A percentile compares a stretch with the other conserved stretches of the same genome.
These are phyloP conservation scores for Phytopythium helicoides DNA, from an alignment of 352 stramenopile species.

Conservation along the genomic window DNA sequence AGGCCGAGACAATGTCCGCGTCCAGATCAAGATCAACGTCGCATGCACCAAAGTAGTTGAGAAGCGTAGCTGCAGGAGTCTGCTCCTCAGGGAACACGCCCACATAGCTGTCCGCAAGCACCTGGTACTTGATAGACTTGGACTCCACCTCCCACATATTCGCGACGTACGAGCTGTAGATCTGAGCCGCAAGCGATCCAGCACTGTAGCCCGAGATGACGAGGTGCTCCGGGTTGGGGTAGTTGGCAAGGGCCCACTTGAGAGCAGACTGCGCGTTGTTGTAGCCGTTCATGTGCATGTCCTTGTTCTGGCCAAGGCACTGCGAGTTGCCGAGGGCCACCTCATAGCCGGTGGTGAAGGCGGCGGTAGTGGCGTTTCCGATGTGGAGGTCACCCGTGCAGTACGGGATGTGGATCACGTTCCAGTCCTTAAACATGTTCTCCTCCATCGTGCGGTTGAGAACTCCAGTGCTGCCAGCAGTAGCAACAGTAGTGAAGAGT, in stretches of 20 bases:
- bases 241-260: conserved; percentile 60
- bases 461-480: conserved; percentile 36
- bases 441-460: conserved; percentile 38
- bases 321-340: conserved; percentile 27
- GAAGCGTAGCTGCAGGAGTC: conserved; percentile 9
- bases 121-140: conserved; percentile 29
- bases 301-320: conserved; percentile 31
- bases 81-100: conserved; percentile 21
- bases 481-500: conserved; percentile 45
- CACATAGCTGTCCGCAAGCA: conserved; percentile 33
- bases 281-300: conserved; percentile 60
- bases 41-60: conserved; percentile 29
- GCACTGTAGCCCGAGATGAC: conserved; percentile 51
- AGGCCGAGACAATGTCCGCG: neutral
- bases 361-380: conserved; percentile 25
- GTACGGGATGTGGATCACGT: conserved; percentile 69
- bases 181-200: conserved; percentile 48
- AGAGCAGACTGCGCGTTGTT: conserved; percentile 59
- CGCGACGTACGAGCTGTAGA: conserved; percentile 31
- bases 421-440: conserved; percentile 72
- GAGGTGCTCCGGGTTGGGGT: conserved; percentile 44
- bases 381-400: conserved; percentile 70
- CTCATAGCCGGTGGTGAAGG: conserved; percentile 26
- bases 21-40: conserved; percentile 3
- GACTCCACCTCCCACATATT: conserved; percentile 51